Conservation (phyloP, 148 eudicot genomes). For the Fagopyrum homotropicum region DNA sequence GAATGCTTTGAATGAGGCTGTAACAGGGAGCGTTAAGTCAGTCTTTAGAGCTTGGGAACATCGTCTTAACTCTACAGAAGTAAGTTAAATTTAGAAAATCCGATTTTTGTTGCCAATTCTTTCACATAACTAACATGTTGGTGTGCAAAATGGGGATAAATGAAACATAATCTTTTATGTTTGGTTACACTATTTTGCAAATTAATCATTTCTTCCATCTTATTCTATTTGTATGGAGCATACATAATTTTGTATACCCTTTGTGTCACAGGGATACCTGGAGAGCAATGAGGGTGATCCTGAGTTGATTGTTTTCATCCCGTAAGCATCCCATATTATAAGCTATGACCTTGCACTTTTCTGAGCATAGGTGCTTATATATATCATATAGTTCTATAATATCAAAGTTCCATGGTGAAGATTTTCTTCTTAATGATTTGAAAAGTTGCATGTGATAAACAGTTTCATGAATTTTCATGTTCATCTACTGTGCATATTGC, state of each 20-base stretch:
- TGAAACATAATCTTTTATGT: not conserved
- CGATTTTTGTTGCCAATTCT: not conserved
- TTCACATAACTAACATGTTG: not conserved
- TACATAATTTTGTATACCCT: not conserved
- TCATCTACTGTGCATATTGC: conserved; percentile 3
- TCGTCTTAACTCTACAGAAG: conserved; percentile 71
- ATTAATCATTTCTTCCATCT: not conserved
- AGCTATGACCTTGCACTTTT: conserved; percentile 4
- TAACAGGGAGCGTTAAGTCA: conserved; percentile 81
- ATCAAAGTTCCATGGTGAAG: not conserved
- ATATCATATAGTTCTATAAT: not conserved
- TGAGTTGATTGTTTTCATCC: conserved; percentile 84
- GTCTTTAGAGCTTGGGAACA: conserved; percentile 95
- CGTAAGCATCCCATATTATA: conserved; percentile 46
- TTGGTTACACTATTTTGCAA: not conserved
- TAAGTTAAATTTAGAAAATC: conserved; percentile 19
- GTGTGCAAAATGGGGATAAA: not conserved
- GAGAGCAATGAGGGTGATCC: conserved; percentile 98
- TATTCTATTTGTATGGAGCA: not conserved
- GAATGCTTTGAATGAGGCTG: conserved; percentile 87
- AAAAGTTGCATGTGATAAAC: not conserved
- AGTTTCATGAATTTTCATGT: not conserved
- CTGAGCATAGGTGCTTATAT: not conserved
- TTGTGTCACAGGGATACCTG: conserved; percentile 60
- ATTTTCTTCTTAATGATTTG: not conserved